Evolutionary conservation across 2,329 filamentous ascomycete species (phyloP).

Genomic region (Sclerotinia sclerotiorum): DNA sequence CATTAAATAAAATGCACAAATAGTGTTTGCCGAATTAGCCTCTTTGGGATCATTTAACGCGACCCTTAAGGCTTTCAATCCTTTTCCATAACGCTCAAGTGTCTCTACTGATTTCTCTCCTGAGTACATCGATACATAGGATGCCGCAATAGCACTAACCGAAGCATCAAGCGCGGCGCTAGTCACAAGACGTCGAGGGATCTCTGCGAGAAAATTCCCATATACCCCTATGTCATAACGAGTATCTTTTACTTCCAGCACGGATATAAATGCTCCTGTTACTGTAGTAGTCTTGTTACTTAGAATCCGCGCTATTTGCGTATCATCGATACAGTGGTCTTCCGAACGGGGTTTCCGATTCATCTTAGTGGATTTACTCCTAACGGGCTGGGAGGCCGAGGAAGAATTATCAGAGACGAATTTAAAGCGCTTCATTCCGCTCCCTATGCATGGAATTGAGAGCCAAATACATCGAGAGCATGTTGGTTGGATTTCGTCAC

Average conservation of each 20-base stretch:
- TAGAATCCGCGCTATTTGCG: not conserved
- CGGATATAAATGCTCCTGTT: not conserved
- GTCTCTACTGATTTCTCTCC: not conserved
- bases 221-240: conserved; percentile 1
- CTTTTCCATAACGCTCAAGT: not conserved
- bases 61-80: not conserved
- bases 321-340: too few relatives aligned
- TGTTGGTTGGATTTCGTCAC: not conserved
- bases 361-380: not conserved
- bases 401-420: not conserved
- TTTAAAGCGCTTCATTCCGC: conserved; percentile 3
- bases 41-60: conserved; percentile 12
- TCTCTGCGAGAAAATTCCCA: not conserved
- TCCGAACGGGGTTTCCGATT: not conserved
- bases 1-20: conserved; percentile 22
- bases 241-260: conserved; percentile 7
- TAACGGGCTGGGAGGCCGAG: not conserved
- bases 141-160: not conserved
- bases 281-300: not conserved
- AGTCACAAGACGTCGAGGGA: not conserved
- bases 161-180: conserved; percentile 8
- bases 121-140: conserved; percentile 4
- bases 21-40: conserved; percentile 3
- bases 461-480: not conserved
- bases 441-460: not conserved